Percentiles rank a stretch among this genome's conserved stretches.
Conservation (phyloP, 2,329 filamentous ascomycete genomes). For the Xylaria sp. region DNA sequence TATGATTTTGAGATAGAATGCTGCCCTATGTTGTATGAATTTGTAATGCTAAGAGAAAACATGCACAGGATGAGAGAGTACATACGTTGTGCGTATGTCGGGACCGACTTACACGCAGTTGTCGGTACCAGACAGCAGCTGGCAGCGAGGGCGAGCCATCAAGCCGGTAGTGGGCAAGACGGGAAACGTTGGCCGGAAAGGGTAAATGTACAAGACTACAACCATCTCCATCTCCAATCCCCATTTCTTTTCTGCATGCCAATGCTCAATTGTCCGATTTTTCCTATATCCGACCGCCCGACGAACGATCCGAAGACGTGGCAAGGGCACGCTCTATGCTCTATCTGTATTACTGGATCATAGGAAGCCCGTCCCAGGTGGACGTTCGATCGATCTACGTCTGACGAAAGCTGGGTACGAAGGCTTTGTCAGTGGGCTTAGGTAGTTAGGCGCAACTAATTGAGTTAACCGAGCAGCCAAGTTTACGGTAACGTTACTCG, state of each 20-base stretch:
- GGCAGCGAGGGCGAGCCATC: slow-evolving; percentile 2
- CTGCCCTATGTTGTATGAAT: neutral
- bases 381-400: neutral
- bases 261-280: slow-evolving; percentile 15
- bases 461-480: neutral
- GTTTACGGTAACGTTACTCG: slow-evolving; percentile 31
- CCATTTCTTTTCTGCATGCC: slow-evolving; percentile 2
- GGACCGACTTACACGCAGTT: slow-evolving; percentile 27
- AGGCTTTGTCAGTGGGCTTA: neutral
- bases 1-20: neutral
- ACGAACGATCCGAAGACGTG: neutral
- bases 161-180: neutral
- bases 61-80: neutral
- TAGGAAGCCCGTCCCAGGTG: slow-evolving; percentile 1
- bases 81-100: neutral
- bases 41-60: neutral
- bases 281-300: slow-evolving; percentile 10
- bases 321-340: neutral
- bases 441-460: neutral
- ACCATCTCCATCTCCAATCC: slow-evolving; percentile 24
- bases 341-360: neutral
- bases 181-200: slow-evolving; percentile 15
- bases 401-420: neutral
- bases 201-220: slow-evolving; percentile 25
- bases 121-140: neutral